A percentile compares a stretch with the other conserved stretches of the same genome.
Evolutionary conservation across 2,329 filamentous ascomycete genomes (phyloP).

Genomic region (Fusarium foetens): DNA sequence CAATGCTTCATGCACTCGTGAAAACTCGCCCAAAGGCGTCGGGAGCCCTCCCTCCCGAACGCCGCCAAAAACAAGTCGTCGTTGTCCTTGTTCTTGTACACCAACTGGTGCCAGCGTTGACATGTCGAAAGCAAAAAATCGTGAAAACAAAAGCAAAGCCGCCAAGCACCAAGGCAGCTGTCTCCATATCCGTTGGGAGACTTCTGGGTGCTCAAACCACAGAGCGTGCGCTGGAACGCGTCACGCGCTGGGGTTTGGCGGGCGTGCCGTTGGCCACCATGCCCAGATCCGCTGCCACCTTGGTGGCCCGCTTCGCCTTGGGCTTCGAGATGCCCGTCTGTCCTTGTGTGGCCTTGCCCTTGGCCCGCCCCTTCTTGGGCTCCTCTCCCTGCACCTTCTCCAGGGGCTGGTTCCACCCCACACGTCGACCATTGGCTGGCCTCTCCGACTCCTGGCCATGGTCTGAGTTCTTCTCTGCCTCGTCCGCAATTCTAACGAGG

Average conservation of each 20-base stretch:
- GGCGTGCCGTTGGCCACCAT: constrained; percentile 51
- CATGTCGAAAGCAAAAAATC: constrained; percentile 8
- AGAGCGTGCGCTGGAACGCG: constrained; percentile 45
- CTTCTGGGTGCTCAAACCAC: constrained; percentile 27
- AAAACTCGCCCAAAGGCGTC: constrained; percentile 17
- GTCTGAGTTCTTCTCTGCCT: constrained; percentile 37
- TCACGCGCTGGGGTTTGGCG: constrained; percentile 47
- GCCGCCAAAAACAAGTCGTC: constrained; percentile 13
- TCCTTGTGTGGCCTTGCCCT: constrained; percentile 38
- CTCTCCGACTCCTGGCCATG: constrained; percentile 12
- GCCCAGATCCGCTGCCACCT: constrained; percentile 48
- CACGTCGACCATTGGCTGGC: constrained; percentile 35
- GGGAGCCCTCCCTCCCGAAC: constrained; percentile 10
- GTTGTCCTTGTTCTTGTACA: neutral
- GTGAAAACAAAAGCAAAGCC: neutral
- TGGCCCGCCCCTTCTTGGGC: constrained; percentile 42
- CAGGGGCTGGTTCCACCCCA: constrained; percentile 51
- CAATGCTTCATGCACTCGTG: constrained; percentile 31
- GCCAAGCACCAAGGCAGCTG: constrained; percentile 10
- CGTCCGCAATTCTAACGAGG: constrained; percentile 46
- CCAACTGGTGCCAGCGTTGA: neutral
- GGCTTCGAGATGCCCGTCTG: constrained; percentile 48
- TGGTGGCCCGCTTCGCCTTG: constrained; percentile 43
- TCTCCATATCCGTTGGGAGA: neutral
- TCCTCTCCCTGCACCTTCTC: constrained; percentile 42